These are phyloP conservation scores for Botrytis sinoallii DNA, from an alignment of 2,329 filamentous ascomycete species.

Conservation along the genomic window DNA sequence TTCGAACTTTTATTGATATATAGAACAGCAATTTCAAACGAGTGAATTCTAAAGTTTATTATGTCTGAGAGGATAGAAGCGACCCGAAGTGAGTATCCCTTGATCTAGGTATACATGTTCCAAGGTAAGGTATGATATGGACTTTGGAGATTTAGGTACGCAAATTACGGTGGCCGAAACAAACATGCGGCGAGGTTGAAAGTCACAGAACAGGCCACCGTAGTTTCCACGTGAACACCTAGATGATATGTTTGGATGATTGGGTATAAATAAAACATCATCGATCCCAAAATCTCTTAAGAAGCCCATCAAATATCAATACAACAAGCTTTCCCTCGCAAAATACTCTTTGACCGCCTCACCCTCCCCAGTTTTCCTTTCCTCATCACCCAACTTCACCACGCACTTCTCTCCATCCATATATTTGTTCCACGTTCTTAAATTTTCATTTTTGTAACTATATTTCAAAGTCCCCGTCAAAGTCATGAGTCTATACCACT, in stretches of 20 bases:
- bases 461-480: neutral
- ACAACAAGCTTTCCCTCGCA: neutral
- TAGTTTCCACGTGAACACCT: neutral
- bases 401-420: neutral
- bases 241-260: no score
- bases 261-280: neutral
- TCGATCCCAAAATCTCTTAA: neutral
- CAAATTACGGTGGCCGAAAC: neutral
- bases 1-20: neutral
- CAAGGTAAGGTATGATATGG: neutral
- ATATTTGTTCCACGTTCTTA: neutral
- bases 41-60: neutral
- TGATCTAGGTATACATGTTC: neutral
- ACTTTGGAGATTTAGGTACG: neutral
- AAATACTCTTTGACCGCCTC: neutral
- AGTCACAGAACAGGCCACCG: neutral
- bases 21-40: neutral
- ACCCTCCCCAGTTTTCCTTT: neutral
- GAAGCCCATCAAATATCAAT: neutral
- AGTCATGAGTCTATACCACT: neutral
- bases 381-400: no score
- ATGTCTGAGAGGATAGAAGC: neutral
- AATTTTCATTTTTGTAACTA: neutral
- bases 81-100: neutral
- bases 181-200: fast-evolving